Evolutionary conservation across 78 protist species (phyloP).

Genomic region (Protostelium mycophagum): DNA sequence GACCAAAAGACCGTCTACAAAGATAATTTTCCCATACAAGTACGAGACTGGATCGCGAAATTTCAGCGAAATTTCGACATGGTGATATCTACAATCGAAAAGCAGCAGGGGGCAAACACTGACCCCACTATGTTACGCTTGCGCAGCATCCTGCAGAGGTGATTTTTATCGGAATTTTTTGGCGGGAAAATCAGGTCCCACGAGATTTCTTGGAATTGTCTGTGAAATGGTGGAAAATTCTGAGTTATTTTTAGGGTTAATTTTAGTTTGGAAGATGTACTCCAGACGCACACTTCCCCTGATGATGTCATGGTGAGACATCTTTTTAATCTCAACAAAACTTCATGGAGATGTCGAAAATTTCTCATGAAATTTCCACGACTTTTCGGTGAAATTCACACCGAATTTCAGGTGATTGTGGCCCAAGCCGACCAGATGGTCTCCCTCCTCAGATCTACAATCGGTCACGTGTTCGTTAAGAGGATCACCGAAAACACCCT

Average conservation of each 20-base stretch:
- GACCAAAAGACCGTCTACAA: background rate
- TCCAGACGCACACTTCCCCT: no score
- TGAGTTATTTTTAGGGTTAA: no score
- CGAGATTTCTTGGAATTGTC: no score
- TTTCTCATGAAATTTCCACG: background rate
- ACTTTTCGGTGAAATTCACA: background rate
- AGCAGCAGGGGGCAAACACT: background rate
- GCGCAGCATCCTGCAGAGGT: background rate
- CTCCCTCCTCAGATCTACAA: background rate
- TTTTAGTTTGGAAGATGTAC: no score
- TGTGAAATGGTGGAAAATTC: no score
- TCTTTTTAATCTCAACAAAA: no score
- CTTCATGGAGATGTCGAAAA: no score
- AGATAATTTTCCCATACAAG: background rate
- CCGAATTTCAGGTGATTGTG: no score
- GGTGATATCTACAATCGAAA: background rate
- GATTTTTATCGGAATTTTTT: no score
- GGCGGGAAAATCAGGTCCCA: no score
- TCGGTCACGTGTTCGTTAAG: background rate
- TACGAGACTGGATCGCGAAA: background rate
- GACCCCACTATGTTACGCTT: background rate
- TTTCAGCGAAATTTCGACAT: background rate
- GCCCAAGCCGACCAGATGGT: no score
- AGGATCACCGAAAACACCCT: background rate
- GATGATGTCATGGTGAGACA: no score